A percentile compares a stretch with the other conserved stretches of the same genome.
phyloP scores from a whole-genome alignment of 2,329 filamentous ascomycete species.

The Monosporascus sp. region DNA sequence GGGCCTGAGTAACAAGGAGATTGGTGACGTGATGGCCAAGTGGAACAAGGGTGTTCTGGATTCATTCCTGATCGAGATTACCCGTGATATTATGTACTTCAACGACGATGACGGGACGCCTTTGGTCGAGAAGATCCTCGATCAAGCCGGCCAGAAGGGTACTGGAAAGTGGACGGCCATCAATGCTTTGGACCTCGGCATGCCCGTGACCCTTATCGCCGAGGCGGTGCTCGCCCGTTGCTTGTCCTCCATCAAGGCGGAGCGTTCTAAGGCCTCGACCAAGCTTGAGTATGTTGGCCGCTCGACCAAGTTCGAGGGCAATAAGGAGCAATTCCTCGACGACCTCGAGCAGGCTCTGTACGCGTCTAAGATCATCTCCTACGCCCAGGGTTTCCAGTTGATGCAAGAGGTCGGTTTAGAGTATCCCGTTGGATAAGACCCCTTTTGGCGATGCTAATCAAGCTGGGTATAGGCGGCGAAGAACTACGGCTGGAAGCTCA shows the following conservation, averaged over 20 bases:
- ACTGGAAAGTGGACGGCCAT: constrained; percentile 99
- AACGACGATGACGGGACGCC: constrained; percentile 89
- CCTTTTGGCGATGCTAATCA: constrained; percentile 12
- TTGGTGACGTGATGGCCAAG: constrained; percentile 86
- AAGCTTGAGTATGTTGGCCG: constrained; percentile 73
- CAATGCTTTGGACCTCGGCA: constrained; percentile 96
- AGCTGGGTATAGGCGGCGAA: constrained; percentile 66
- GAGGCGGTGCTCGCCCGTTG: constrained; percentile 95
- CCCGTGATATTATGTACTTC: constrained; percentile 96
- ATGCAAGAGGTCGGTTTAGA: constrained; percentile 78
- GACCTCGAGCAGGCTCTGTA: constrained; percentile 99
- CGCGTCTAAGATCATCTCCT: constrained; percentile 99
- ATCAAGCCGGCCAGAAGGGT: constrained; percentile 98
- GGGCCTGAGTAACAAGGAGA: constrained; percentile 84
- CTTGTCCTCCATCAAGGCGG: constrained; percentile 87
- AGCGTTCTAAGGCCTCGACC: constrained; percentile 77
- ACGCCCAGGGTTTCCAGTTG: constrained; percentile 99
- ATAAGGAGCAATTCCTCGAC: constrained; percentile 89
- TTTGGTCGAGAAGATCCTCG: constrained; percentile 97
- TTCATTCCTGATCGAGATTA: constrained; percentile 99
- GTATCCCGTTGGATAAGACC: neutral
- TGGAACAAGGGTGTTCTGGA: constrained; percentile 99
- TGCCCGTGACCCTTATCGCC: constrained; percentile 96
- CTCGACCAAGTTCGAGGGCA: constrained; percentile 73
- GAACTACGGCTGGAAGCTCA: constrained; percentile 97